phyloP scores from a whole-genome alignment of 1,139 yeast species.

The Candida neerlandica region DNA sequence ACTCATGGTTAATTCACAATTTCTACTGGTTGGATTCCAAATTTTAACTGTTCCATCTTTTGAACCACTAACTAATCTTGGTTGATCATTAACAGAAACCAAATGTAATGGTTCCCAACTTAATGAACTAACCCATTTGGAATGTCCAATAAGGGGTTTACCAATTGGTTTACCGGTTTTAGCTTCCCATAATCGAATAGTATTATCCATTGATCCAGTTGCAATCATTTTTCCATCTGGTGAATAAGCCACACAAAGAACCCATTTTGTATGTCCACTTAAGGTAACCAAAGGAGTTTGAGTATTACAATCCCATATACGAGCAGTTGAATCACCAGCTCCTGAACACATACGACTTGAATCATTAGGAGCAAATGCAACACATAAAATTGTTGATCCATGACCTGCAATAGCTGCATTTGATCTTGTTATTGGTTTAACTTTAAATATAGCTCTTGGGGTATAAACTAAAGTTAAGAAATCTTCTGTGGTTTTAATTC shows the following conservation, averaged over 20 bases:
- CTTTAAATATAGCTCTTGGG: conserved; percentile 94
- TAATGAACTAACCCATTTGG: conserved; percentile 86
- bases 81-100: conserved; percentile 62
- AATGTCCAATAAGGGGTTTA: conserved; percentile 74
- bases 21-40: conserved; percentile 85
- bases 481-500: conserved; percentile 89
- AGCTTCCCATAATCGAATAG: conserved; percentile 86
- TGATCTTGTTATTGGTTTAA: conserved; percentile 86
- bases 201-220: conserved; percentile 94
- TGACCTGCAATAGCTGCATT: conserved; percentile 95
- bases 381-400: conserved; percentile 88
- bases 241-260: conserved; percentile 88
- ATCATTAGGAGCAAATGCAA: conserved; percentile 91
- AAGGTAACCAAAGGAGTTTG: conserved; percentile 86
- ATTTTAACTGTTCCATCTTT: conserved; percentile 89
- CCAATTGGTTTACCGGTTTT: conserved; percentile 76
- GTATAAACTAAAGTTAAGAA: conserved; percentile 87
- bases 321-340: conserved; percentile 96
- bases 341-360: conserved; percentile 91
- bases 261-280: conserved; percentile 91
- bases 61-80: conserved; percentile 83
- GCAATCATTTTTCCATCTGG: conserved; percentile 92
- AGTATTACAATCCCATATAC: conserved; percentile 97
- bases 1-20: conserved; percentile 69
- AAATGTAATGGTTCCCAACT: conserved; percentile 95